Percentiles rank a stretch among this genome's conserved stretches.
Conservation (phyloP, 2,329 filamentous ascomycete genomes). For the Exserohilum rostratum region DNA sequence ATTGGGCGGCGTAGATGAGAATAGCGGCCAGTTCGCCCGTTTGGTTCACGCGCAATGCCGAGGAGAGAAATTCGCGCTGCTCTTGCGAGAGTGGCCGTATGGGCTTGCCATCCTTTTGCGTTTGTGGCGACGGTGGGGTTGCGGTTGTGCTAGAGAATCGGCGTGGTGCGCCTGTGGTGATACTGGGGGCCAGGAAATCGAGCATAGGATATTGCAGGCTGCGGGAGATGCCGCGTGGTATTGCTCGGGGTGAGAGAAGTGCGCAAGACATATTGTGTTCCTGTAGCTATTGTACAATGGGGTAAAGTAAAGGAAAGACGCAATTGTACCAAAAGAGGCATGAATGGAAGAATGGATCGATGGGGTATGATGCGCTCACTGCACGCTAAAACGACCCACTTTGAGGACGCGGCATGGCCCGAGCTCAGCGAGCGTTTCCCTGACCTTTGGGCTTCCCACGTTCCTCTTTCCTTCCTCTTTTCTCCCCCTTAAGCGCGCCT, state of each 20-base stretch:
- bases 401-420: conserved; percentile 27
- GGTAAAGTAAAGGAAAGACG: not conserved
- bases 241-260: conserved; percentile 20
- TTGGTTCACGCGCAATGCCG: conserved; percentile 85
- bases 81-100: conserved; percentile 36
- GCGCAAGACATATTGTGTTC: conserved; percentile 22
- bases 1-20: conserved; percentile 91
- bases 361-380: conserved; percentile 27
- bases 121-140: conserved; percentile 10
- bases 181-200: conserved; percentile 39
- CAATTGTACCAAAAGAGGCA: conserved; percentile 9
- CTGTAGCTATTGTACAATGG: conserved; percentile 6
- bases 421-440: conserved; percentile 29
- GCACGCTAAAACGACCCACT: conserved; percentile 25
- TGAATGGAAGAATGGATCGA: conserved; percentile 5
- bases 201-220: conserved; percentile 16
- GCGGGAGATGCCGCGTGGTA: conserved; percentile 21
- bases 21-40: conserved; percentile 96
- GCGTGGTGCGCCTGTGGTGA: conserved; percentile 18
- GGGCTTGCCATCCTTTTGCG: conserved; percentile 19
- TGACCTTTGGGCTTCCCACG: conserved; percentile 25
- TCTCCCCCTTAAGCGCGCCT: conserved; percentile 22
- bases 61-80: conserved; percentile 48
- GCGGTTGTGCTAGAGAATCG: conserved; percentile 20
- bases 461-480: conserved; percentile 21